A percentile compares a stretch with the other conserved stretches of the same genome.
These are phyloP conservation scores for Cryomyces minteri DNA, from an alignment of 495 filamentous ascomycete species.

Conservation along the genomic window DNA sequence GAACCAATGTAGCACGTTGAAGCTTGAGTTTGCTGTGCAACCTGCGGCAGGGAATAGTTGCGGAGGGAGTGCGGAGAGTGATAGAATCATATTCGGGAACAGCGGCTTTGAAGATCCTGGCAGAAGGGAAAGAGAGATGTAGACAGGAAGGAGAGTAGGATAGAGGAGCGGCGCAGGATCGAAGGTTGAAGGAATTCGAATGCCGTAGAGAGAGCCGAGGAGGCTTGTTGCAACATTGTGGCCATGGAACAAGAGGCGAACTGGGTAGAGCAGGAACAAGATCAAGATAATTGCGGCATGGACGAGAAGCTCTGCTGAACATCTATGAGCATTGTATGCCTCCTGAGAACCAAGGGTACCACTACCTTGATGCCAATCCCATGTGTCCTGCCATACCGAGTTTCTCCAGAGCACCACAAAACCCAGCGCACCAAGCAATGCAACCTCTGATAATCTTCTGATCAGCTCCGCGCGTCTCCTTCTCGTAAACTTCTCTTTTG, in stretches of 20 bases:
- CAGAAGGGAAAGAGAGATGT: slow-evolving; percentile 62
- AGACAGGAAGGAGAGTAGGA: slow-evolving; percentile 54
- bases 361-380: slow-evolving; percentile 15
- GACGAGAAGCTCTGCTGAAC: slow-evolving; percentile 28
- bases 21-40: slow-evolving; percentile 15
- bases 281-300: slow-evolving; percentile 22
- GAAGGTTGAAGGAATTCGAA: slow-evolving; percentile 51
- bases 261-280: slow-evolving; percentile 26
- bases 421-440: slow-evolving; percentile 11
- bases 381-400: slow-evolving; percentile 10
- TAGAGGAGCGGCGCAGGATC: slow-evolving; percentile 88
- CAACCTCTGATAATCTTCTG: slow-evolving; percentile 16
- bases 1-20: slow-evolving; percentile 52
- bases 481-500: slow-evolving; percentile 13
- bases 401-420: slow-evolving; percentile 11
- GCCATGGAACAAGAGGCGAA: slow-evolving; percentile 20
- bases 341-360: not conserved
- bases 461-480: slow-evolving; percentile 17
- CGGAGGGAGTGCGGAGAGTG: slow-evolving; percentile 59
- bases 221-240: slow-evolving; percentile 12
- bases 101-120: slow-evolving; percentile 34
- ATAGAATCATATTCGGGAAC: slow-evolving; percentile 62
- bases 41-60: slow-evolving; percentile 46
- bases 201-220: slow-evolving; percentile 10
- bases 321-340: slow-evolving; percentile 12